A percentile compares a stretch with the other conserved stretches of the same genome.
phyloP scores from a whole-genome alignment of 2,329 filamentous ascomycete species.

The Intubia oerlemansii region DNA sequence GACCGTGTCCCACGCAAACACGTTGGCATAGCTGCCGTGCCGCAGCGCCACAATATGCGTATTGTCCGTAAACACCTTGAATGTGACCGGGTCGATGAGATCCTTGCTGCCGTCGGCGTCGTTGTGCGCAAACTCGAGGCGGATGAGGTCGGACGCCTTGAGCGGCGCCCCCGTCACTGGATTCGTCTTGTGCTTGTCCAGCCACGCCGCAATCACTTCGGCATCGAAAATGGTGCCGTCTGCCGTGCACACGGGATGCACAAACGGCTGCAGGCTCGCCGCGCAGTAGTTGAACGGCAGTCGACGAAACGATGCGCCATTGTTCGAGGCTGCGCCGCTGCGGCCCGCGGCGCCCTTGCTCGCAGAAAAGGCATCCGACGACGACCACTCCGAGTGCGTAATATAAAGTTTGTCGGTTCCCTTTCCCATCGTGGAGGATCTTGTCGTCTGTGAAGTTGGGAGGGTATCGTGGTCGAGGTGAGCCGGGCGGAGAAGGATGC shows the following conservation, averaged over 20 bases:
- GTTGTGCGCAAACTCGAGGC: conserved; percentile 81
- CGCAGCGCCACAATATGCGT: conserved; percentile 84
- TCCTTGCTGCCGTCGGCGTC: conserved; percentile 55
- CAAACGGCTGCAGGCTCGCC: conserved; percentile 84
- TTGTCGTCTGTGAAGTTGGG: not conserved
- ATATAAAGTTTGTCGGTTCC: conserved; percentile 45
- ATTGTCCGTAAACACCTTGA: conserved; percentile 94
- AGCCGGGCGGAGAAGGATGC: too few species aligned
- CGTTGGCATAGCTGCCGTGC: conserved; percentile 68
- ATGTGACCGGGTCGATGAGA: conserved; percentile 89
- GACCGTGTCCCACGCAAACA: conserved; percentile 90
- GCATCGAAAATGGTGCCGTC: conserved; percentile 86
- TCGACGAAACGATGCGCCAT: conserved; percentile 42
- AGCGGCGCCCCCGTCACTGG: conserved; percentile 68
- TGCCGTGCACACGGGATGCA: conserved; percentile 77
- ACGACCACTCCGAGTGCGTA: conserved; percentile 95
- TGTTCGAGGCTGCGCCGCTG: conserved; percentile 14
- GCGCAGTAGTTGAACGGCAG: conserved; percentile 98
- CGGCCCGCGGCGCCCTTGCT: conserved; percentile 37
- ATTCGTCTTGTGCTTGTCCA: conserved; percentile 76
- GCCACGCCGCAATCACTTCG: conserved; percentile 83
- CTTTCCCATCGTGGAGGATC: conserved; percentile 21
- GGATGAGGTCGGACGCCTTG: conserved; percentile 65
- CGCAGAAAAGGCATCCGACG: conserved; percentile 69
- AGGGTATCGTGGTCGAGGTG: too few species aligned